phyloP scores from a whole-genome alignment of 106 monocot genomes.

The Allium fistulosum region DNA sequence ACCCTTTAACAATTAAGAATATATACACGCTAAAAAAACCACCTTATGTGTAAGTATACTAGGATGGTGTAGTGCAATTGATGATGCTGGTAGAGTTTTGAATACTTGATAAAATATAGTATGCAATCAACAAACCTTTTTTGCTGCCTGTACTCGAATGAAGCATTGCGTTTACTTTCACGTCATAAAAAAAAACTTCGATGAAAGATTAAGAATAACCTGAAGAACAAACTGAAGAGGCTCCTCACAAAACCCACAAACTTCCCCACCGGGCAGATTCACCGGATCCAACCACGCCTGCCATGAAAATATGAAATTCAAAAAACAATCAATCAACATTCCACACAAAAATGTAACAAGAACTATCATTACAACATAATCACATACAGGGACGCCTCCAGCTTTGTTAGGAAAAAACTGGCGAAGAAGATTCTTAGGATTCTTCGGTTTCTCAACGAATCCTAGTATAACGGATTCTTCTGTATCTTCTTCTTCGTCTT shows the following conservation, averaged over 20 bases:
- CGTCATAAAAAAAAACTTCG: neutral
- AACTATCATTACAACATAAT: too few species aligned
- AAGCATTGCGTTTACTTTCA: too few species aligned
- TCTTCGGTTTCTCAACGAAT: slow-evolving; percentile 57
- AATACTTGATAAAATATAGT: too few species aligned
- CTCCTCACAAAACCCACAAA: slow-evolving; percentile 75
- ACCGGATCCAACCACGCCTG: slow-evolving; percentile 89
- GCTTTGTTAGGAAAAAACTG: slow-evolving; percentile 87
- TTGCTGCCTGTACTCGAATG: too few species aligned
- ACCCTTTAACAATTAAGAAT: too few species aligned
- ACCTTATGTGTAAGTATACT: too few species aligned
- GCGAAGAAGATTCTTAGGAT: slow-evolving; percentile 49
- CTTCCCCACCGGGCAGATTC: slow-evolving; percentile 44
- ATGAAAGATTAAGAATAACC: slow-evolving; percentile 19
- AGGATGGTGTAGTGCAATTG: too few species aligned
- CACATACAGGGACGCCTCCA: slow-evolving; percentile 67
- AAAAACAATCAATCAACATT: neutral
- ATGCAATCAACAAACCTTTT: too few species aligned
- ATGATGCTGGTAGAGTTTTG: too few species aligned
- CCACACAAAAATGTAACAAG: too few species aligned
- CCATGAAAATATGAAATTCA: too few species aligned
- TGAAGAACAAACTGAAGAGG: slow-evolving; percentile 89
- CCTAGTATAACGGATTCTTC: slow-evolving; percentile 47
- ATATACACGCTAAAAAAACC: too few species aligned
- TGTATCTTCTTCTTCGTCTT: slow-evolving; percentile 45